phyloP scores from a whole-genome alignment of 2,329 filamentous ascomycete species.

The Pestalotiopsis sp. region DNA sequence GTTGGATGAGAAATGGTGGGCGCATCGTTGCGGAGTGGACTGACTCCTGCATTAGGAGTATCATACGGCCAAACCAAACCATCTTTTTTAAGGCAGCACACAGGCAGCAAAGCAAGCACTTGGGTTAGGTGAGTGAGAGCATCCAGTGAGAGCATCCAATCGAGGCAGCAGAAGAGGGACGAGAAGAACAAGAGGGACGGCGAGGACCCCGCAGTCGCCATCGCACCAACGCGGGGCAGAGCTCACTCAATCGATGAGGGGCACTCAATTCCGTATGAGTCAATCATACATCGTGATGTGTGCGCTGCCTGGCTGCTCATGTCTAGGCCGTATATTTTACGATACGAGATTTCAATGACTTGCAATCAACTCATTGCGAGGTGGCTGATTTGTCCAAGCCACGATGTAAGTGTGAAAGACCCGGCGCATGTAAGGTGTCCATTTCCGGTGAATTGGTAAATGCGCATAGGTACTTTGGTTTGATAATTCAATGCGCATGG shows the following conservation, averaged over 20 bases:
- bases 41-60: not conserved
- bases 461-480: no score
- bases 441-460: no score
- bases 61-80: not conserved
- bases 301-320: not conserved
- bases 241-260: not conserved
- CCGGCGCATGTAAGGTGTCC: not conserved
- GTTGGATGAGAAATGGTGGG: not conserved
- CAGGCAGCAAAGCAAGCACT: conserved; percentile 1
- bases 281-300: not conserved
- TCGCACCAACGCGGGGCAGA: not conserved
- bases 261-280: not conserved
- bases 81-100: not conserved
- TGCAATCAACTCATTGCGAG: not conserved
- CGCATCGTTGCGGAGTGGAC: not conserved
- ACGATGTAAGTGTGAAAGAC: not conserved
- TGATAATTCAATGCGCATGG: no score
- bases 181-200: not conserved
- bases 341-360: not conserved
- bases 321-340: not conserved
- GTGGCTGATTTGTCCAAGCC: not conserved
- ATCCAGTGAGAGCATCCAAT: conserved; percentile 1
- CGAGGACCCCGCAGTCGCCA: not conserved
- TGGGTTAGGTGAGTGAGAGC: conserved; percentile 7
- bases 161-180: not conserved